A percentile compares a stretch with the other conserved stretches of the same genome.
Evolutionary conservation across 768 basidiomycete genomes (phyloP).

Genomic region (Baorangia bicolor): DNA sequence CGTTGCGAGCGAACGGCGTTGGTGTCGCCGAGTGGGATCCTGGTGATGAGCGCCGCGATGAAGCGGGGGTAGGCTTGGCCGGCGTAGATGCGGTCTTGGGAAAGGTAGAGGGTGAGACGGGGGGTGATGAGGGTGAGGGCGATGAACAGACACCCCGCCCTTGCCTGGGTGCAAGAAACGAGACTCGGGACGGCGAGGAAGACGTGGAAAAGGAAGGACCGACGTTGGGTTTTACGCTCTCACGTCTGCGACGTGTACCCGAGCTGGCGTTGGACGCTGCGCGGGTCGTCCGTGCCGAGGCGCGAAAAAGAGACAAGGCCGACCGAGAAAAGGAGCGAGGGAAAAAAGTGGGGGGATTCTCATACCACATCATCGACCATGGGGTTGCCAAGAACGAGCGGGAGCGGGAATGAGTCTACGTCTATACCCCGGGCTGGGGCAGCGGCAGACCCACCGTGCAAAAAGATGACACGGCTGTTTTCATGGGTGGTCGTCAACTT

Average conservation of each 20-base stretch:
- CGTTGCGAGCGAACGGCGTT: no score
- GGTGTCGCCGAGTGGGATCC: no score
- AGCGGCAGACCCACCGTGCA: conserved; percentile 24
- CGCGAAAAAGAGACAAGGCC: conserved; percentile 50
- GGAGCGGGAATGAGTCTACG: neutral
- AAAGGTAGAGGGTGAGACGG: no score
- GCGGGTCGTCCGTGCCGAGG: conserved; percentile 62
- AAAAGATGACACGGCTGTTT: conserved; percentile 69
- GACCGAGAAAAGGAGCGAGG: conserved; percentile 38
- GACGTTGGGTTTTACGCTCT: conserved; percentile 60
- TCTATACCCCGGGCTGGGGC: neutral
- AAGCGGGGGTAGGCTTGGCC: no score
- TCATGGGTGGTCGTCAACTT: conserved; percentile 61
- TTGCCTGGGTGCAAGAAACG: neutral
- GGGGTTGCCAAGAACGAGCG: neutral
- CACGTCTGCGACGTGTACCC: conserved; percentile 74
- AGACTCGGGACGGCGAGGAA: neutral
- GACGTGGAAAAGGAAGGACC: neutral
- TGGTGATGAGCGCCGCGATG: no score
- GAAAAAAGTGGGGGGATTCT: no score
- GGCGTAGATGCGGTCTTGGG: no score
- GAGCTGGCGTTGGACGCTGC: conserved; percentile 64
- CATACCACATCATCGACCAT: neutral
- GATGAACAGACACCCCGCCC: conserved; percentile 16
- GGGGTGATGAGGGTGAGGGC: conserved; percentile 7